Evolutionary conservation across 371 early-diverging fungal species (phyloP), one percentile per base, ranked within the genome.

Genomic region (Quaeritorhiza haematococci): DNA sequence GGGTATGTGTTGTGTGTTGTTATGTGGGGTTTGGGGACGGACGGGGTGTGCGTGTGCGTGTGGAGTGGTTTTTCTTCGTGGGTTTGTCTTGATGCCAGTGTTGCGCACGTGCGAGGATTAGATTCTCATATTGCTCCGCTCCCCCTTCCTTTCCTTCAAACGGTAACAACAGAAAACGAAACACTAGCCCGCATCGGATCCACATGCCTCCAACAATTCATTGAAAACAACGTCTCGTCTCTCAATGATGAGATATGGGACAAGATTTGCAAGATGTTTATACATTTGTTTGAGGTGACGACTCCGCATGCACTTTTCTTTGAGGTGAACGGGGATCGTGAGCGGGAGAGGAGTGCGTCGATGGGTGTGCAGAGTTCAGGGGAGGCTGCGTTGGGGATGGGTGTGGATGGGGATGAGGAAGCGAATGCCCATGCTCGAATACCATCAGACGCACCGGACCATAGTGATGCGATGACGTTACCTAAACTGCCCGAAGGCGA

Each of bases 181-280:
- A 86, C 91, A 0, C 76, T 96, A 53, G 88, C 91, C n/a, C 76
- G 87, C 46, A 92, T 94, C 55, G 96, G 96, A 1, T 88, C 89
- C 29, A 86, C 89, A 43, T 93, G 96, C 61, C 68, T 96, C 55
- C 91, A 90, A 65, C 89, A 90, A 55, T 82, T 94, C 56, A 81
- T 96, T 34, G 89, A 89, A 50, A 71, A 73, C 41, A 94, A 94
- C 63, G 82, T 82, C 5, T 60, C 75, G 33, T 83, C 83, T 61
- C 80, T 93, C 60, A 82, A 84, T 55, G 69, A 59, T 2, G 69
- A 63, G 3, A 76, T 84, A 17, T 93, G 94, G 93, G 80, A 81
- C 35, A 61, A 81, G 43, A 69, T 92, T 15, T 85, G 87, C 55
- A 66, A 71, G 17, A 81, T 84, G 13, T 82, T 93, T 58, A 74